phyloP scores from a whole-genome alignment of 1,284 basidiomycete genomes.

The Ganoderma multipileum region DNA sequence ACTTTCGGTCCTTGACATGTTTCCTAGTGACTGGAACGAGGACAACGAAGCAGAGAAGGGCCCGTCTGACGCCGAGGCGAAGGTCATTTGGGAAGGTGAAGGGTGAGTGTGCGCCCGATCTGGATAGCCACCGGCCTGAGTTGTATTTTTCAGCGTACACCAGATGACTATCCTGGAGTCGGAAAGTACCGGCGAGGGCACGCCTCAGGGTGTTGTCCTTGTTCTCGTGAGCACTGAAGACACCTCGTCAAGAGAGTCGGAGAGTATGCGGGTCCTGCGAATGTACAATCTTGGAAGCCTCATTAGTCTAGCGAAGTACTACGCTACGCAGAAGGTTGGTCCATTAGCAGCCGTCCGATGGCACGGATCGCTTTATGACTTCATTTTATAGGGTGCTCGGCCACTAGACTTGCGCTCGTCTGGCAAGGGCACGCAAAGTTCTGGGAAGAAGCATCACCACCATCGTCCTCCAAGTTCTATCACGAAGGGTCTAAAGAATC shows the following conservation, averaged over 20 bases:
- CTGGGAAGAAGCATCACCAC: conserved; percentile 60
- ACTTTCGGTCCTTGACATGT: conserved; percentile 80
- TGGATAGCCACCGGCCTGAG: conserved; percentile 15
- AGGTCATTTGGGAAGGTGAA: conserved; percentile 77
- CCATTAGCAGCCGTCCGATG: conserved; percentile 2
- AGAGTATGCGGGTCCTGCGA: conserved; percentile 61
- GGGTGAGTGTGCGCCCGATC: conserved; percentile 51
- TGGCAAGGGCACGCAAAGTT: conserved; percentile 47
- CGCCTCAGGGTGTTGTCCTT: conserved; percentile 76
- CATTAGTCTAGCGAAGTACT: conserved; percentile 76
- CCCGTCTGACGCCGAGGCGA: conserved; percentile 71
- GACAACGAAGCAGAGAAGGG: conserved; percentile 57
- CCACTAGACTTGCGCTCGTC: conserved; percentile 66
- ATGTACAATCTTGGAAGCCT: conserved; percentile 85
- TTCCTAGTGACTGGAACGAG: conserved; percentile 68
- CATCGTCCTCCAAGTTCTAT: conserved; percentile 58
- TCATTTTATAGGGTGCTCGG: conserved; percentile 48
- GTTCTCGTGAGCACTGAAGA: conserved; percentile 70
- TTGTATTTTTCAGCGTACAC: conserved; percentile 57
- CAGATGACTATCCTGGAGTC: conserved; percentile 79
- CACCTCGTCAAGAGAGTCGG: conserved; percentile 56
- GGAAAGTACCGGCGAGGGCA: conserved; percentile 63
- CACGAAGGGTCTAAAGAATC: conserved; percentile 63
- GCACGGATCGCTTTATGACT: conserved; percentile 5
- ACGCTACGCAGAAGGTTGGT: conserved; percentile 65